Conservation (phyloP, 805 yeast species). For the Lipomyces chichibuensis region DNA sequence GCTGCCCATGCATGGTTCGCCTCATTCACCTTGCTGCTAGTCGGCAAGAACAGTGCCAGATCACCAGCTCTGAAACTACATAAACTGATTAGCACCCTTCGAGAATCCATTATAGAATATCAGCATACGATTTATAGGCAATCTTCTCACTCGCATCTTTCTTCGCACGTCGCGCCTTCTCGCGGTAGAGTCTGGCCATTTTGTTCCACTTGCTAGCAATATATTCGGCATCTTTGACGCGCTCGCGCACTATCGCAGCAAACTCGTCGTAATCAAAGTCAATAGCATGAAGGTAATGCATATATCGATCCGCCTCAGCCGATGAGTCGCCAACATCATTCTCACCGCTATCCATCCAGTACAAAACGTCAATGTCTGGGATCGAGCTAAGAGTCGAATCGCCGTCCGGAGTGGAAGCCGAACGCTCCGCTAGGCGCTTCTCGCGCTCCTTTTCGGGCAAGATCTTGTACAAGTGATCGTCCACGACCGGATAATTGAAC, state of each 20-base stretch:
- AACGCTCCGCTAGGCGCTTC: slow-evolving; percentile 12
- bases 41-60: slow-evolving; percentile 82
- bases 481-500: slow-evolving; percentile 11
- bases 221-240: slow-evolving; percentile 88
- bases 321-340: slow-evolving; percentile 29
- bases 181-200: slow-evolving; percentile 60
- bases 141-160: slow-evolving; percentile 27
- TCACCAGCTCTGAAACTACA: slow-evolving; percentile 71
- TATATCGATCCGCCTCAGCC: slow-evolving; percentile 23
- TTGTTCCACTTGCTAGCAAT: slow-evolving; percentile 83
- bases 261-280: slow-evolving; percentile 47
- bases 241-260: slow-evolving; percentile 58
- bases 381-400: slow-evolving; percentile 15
- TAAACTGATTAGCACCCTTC: slow-evolving; percentile 54
- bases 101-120: slow-evolving; percentile 8
- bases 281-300: slow-evolving; percentile 33
- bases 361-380: slow-evolving; percentile 40
- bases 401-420: slow-evolving; percentile 10
- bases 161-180: slow-evolving; percentile 37
- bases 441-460: slow-evolving; percentile 28
- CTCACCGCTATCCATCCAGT: slow-evolving; percentile 53
- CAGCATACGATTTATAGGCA: slow-evolving; percentile 40
- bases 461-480: slow-evolving; percentile 27
- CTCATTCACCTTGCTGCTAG: slow-evolving; percentile 47
- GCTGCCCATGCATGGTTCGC: slow-evolving; percentile 80